Evolutionary conservation across 140 eudicot genomes (phyloP).

Genomic region (Bidens hawaiensis): DNA sequence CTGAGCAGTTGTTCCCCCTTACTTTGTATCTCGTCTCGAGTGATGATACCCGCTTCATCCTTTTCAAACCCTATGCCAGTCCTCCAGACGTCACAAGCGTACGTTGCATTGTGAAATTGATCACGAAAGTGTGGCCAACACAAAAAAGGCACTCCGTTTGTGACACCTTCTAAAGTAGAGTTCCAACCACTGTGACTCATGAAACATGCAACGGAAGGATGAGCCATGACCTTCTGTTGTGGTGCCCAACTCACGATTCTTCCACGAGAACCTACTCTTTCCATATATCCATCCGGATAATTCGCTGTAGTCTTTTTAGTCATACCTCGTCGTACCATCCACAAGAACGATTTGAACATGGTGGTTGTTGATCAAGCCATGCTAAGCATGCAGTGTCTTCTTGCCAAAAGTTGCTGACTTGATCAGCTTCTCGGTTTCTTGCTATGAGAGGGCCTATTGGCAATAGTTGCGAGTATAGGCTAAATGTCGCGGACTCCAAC

Average conservation of each 20-base stretch:
- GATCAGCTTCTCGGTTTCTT: conserved; percentile 36
- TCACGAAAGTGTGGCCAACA: conserved; percentile 71
- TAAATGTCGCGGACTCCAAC: conserved; percentile 35
- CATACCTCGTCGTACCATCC: conserved; percentile 54
- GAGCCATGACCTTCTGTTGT: conserved; percentile 43
- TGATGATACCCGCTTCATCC: conserved; percentile 46
- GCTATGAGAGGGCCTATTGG: conserved; percentile 43
- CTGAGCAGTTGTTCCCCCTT: conserved; percentile 39
- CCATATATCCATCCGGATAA: conserved; percentile 38
- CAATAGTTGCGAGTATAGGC: conserved; percentile 23
- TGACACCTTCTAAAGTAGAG: conserved; percentile 48
- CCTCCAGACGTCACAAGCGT: conserved; percentile 54
- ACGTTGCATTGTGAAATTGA: conserved; percentile 47
- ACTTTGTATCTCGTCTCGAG: conserved; percentile 34
- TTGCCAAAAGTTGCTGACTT: conserved; percentile 39
- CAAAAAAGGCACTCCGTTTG: conserved; percentile 54
- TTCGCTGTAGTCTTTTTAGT: conserved; percentile 6
- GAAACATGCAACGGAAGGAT: conserved; percentile 57
- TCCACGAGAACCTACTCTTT: conserved; percentile 39
- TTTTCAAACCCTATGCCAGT: conserved; percentile 41
- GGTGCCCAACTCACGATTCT: conserved; percentile 59
- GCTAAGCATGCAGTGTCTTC: conserved; percentile 36
- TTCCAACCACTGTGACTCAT: conserved; percentile 74
- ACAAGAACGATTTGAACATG: conserved; percentile 42
- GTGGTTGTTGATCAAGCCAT: conserved; percentile 44